Percentiles rank a stretch among this genome's conserved stretches.
Evolutionary conservation across 2,329 filamentous ascomycete species (phyloP).

Genomic region (Cercospora sp.): DNA sequence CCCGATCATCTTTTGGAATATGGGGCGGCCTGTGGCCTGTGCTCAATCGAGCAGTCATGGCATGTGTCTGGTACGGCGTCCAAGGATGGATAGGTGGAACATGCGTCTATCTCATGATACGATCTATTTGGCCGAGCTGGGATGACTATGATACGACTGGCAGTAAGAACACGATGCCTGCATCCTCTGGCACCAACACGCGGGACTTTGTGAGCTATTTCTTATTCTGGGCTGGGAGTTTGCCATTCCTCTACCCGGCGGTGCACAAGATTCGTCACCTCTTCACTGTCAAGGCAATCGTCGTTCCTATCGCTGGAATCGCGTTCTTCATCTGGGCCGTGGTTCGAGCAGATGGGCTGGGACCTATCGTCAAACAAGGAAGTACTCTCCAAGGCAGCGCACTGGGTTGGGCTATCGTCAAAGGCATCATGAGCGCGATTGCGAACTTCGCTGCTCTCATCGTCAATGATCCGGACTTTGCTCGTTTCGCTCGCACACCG

Average conservation of each 20-base stretch:
- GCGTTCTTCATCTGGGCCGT: slow-evolving; percentile 87
- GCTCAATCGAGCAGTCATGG: slow-evolving; percentile 16
- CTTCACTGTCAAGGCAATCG: slow-evolving; percentile 87
- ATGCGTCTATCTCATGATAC: slow-evolving; percentile 13
- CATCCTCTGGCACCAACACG: slow-evolving; percentile 68
- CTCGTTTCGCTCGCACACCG: slow-evolving; percentile 45
- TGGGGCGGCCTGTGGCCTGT: slow-evolving; percentile 16
- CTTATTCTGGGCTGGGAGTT: slow-evolving; percentile 77
- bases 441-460: slow-evolving; percentile 46
- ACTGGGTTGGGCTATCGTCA: slow-evolving; percentile 79
- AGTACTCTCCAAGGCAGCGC: slow-evolving; percentile 64
- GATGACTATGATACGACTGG: slow-evolving; percentile 42
- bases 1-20: slow-evolving; percentile 16
- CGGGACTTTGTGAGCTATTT: slow-evolving; percentile 79
- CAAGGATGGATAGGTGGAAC: slow-evolving; percentile 16
- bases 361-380: slow-evolving; percentile 74
- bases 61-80: slow-evolving; percentile 15
- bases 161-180: slow-evolving; percentile 67
- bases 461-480: slow-evolving; percentile 53
- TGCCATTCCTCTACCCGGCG: slow-evolving; percentile 86
- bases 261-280: slow-evolving; percentile 86
- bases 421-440: slow-evolving; percentile 77
- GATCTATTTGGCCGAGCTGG: slow-evolving; percentile 68
- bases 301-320: slow-evolving; percentile 80
- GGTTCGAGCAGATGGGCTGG: slow-evolving; percentile 76